Base-by-base conservation (phyloP, 2,329 filamentous ascomycete genomes). In the Aspergillus novofumigatus region DNA sequence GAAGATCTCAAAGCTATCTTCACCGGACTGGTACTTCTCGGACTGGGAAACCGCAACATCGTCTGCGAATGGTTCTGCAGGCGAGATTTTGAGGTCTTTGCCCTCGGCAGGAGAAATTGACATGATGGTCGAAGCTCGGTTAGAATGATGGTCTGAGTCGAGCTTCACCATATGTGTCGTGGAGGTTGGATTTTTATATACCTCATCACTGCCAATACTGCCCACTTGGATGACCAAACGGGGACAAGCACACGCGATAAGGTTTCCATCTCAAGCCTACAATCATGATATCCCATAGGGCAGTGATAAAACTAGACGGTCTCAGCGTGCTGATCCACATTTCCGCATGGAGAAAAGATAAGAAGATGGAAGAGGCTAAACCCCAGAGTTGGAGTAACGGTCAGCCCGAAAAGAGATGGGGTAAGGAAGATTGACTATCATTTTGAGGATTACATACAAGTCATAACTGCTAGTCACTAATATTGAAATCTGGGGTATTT, bases 1-100 rank as follows among this genome's bases (percentile, higher is more conserved):
- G 73, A 83, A 83, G 38, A 83, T 76, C 61, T 83, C 81, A 52
- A 67, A 59, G 47, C 56, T 53, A 49, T 67, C 65, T 49, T 55
- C 44, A 20, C 38, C 54, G 11, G 25, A 14, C 29, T 67, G 69
- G 51, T 68, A 62, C 1, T 69, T 65, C 3, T 68, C 62, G n/a
- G 64, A 60, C 11, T 54, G 49, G 8, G 53, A 65, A 50, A 69
- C 64, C 21, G 63, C 65, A 14, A 69, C 66, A 4, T 67, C 67
- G 1, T 69, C 67, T 17, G 38, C 48, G n/a, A 23, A 29, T 4
- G 23, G 21, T 14, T 10, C 25, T 21, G 26, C 25, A 32, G 53
- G 49, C 4, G 55, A n/a, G 32, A 56, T 58, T 26, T 58, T 58
- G 28, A 56, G 26, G 55, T 54, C 58, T 45, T 60, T 60, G 44